A percentile compares a stretch with the other conserved stretches of the same genome.
Evolutionary conservation across 2,329 filamentous ascomycete species (phyloP).

Genomic region (Neurospora sp.): DNA sequence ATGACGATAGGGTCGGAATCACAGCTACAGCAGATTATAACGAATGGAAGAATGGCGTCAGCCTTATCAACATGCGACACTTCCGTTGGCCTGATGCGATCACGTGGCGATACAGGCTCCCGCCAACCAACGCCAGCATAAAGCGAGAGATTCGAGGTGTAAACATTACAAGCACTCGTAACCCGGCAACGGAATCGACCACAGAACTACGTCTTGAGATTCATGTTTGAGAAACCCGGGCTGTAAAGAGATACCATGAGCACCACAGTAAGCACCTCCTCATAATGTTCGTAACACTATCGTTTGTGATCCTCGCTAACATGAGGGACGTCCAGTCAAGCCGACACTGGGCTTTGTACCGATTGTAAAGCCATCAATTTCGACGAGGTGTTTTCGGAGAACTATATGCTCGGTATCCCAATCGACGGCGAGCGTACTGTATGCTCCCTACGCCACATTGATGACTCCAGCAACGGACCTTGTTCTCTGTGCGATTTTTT

Average conservation of each 20-base stretch:
- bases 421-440: fast-evolving
- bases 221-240: neutral
- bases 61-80: neutral
- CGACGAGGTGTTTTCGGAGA: fast-evolving
- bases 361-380: neutral
- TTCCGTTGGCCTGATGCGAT: neutral
- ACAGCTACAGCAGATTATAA: neutral
- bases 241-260: neutral
- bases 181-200: neutral
- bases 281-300: fast-evolving
- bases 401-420: neutral
- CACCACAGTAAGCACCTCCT: neutral
- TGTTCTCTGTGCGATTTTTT: neutral
- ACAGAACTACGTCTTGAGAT: neutral
- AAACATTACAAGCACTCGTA: neutral
- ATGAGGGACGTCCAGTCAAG: neutral
- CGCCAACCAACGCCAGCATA: neutral
- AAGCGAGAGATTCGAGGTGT: neutral
- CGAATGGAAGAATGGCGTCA: neutral
- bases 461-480: fast-evolving
- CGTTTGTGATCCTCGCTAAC: neutral
- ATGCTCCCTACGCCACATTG: neutral
- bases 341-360: neutral
- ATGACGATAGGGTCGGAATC: neutral
- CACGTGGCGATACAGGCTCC: neutral